Conservation (phyloP, 805 yeast genomes). For the Ogataea minuta region DNA sequence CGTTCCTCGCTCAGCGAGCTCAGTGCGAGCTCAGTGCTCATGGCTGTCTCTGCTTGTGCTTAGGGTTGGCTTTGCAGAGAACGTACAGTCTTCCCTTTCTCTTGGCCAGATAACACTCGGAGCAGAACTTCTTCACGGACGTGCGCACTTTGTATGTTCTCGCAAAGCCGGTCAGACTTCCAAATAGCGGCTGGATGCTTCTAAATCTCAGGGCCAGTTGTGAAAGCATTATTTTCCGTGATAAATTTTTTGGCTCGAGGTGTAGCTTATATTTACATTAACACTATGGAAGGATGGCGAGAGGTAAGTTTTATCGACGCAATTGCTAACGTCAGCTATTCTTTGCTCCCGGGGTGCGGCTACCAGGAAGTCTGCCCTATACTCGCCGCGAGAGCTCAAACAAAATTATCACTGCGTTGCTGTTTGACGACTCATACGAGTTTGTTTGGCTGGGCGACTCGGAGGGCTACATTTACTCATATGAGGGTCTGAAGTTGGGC, state of each 20-base stretch:
- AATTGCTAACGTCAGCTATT: constrained; percentile 29
- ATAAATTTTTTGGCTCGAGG: constrained; percentile 11
- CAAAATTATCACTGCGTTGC: constrained; percentile 32
- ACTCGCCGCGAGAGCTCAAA: constrained; percentile 18
- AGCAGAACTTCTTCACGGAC: constrained; percentile 89
- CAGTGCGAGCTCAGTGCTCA: constrained; percentile 27
- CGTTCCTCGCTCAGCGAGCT: too few relatives aligned
- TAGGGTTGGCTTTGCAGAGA: constrained; percentile 87
- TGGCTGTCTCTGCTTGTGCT: constrained; percentile 93
- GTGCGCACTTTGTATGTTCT: constrained; percentile 91
- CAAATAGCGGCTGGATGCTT: constrained; percentile 18
- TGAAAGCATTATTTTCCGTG: constrained; percentile 22
- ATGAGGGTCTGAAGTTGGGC: constrained; percentile 44
- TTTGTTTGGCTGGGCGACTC: constrained; percentile 84
- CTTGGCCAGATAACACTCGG: constrained; percentile 87
- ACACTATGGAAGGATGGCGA: constrained; percentile 49
- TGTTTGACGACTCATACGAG: constrained; percentile 72
- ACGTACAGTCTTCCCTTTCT: constrained; percentile 94
- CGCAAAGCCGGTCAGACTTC: constrained; percentile 21
- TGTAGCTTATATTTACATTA: constrained; percentile 1
- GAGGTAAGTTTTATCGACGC: constrained; percentile 37
- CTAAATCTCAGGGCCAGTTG: constrained; percentile 29
- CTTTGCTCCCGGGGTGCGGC: constrained; percentile 28
- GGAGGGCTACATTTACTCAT: constrained; percentile 47
- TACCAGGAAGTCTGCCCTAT: constrained; percentile 26